Conservation (phyloP, 352 stramenopile species). For the Phytophthora nicotianae region DNA sequence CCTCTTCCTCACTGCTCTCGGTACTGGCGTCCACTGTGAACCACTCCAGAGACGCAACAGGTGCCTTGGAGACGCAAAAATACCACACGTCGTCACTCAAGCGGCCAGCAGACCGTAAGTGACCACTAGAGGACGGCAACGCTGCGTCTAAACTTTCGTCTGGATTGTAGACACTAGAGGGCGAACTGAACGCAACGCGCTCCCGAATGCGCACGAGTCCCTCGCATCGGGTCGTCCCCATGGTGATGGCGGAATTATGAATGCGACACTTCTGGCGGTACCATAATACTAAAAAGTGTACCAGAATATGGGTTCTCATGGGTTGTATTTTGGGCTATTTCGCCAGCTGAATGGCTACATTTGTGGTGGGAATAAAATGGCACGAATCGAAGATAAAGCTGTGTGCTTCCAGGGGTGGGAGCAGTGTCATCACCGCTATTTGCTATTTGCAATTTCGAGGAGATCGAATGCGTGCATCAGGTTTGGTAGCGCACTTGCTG, state of each 20-base stretch:
- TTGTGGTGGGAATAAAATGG: slow-evolving; percentile 36
- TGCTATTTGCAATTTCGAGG: background rate
- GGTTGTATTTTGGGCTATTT: slow-evolving; percentile 14
- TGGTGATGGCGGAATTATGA: slow-evolving; percentile 13
- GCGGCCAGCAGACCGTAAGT: slow-evolving; percentile 13
- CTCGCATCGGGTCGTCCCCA: slow-evolving; percentile 34
- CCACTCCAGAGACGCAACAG: slow-evolving; percentile 40
- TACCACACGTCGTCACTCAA: slow-evolving; percentile 58
- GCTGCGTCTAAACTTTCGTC: slow-evolving; percentile 11
- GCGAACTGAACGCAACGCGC: slow-evolving; percentile 30
- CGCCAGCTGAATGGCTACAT: slow-evolving; percentile 21
- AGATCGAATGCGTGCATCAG: slow-evolving; percentile 55
- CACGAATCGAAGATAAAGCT: slow-evolving; percentile 51
- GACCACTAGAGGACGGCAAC: slow-evolving; percentile 9
- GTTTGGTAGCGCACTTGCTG: slow-evolving; percentile 17
- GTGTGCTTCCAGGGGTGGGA: background rate
- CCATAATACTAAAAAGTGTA: slow-evolving; percentile 3
- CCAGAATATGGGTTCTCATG: slow-evolving; percentile 3
- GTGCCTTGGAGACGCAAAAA: slow-evolving; percentile 39
- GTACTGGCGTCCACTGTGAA: slow-evolving; percentile 42
- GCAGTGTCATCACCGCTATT: slow-evolving; percentile 9
- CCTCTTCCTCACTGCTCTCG: slow-evolving; percentile 37
- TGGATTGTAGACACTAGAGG: slow-evolving; percentile 11
- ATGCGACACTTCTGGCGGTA: slow-evolving; percentile 8
- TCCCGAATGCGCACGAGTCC: slow-evolving; percentile 53